Base-by-base conservation (phyloP, 352 stramenopile genomes). In the Globisporangium megalacanthum region DNA sequence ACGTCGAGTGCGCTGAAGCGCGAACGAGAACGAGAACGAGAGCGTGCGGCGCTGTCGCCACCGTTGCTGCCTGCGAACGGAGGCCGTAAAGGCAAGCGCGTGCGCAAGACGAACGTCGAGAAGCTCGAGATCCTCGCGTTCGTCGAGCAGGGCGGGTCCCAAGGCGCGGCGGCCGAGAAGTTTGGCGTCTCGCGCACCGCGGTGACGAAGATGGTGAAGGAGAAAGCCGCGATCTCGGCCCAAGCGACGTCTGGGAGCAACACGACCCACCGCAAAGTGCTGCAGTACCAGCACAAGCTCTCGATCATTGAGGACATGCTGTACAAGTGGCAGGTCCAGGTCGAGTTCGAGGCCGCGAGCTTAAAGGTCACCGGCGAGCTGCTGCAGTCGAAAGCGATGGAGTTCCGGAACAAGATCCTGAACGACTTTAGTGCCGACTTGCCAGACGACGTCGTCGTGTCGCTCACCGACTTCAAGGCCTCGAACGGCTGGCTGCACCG, bases 181-280 rank as follows among this genome's bases (percentile, higher is more conserved):
- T 94, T 91, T 41, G 82, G 82, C 15, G 79, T 94, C 31, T 94
- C 84, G 0, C 75, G 84, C 19, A 89, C 84, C 1, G 84, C 84
- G 0, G 84, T 94, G 58, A 94, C 84, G 5, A 94, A 92, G 58
- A 92, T 94, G 78, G 79, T 94, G 20, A 94, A 94, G 60, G 84
- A 94, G 59, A 75, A 82, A 9, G 75, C 79, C 6, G 81, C 81
- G 6, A 92, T 92, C 51, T 75, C 75, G 4, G 77, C 79, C 0
- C 81, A 89, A 58, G 79, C 83, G n/a, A 64, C 75, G 6, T 79
- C 80, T 3, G 81, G 85, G 57, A 87, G 66, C 53, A 87, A 65
- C 53, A 88, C 73, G 14, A 89, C 77, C 56, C 82, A 80, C 54
- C 74, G 80, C 14, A 92, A 92, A 61, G 83, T 92, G 29, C 58